Percentiles rank a stretch among this genome's conserved stretches.
Evolutionary conservation across 805 yeast genomes (phyloP).

Genomic region (Wickerhamiella cacticola): DNA sequence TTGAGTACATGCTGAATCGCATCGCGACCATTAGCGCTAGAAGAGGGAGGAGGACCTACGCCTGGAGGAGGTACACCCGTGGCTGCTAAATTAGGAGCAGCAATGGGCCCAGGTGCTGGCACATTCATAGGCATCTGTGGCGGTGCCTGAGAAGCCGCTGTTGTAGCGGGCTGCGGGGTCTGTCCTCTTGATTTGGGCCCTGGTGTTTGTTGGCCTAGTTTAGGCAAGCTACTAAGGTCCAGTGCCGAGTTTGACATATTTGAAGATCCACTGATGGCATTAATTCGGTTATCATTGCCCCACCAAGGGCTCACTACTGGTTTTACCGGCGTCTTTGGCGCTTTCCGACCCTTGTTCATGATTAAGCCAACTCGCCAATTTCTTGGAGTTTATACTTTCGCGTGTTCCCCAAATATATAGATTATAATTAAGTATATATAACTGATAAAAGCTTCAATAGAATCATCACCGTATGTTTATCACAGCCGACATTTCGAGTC

Average conservation of each 20-base stretch:
- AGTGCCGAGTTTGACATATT: neutral
- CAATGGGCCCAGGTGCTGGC: neutral
- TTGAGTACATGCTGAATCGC: neutral
- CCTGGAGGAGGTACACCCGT: neutral
- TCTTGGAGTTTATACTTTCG: too few relatives aligned
- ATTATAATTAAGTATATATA: too few relatives aligned
- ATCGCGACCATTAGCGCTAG: neutral
- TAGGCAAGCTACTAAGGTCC: constrained; percentile 5
- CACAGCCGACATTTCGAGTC: too few relatives aligned
- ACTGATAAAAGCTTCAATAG: too few relatives aligned
- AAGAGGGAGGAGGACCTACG: neutral
- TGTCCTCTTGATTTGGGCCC: neutral
- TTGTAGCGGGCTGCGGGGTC: constrained; percentile 2
- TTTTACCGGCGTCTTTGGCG: constrained; percentile 9
- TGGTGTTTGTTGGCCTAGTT: constrained; percentile 4
- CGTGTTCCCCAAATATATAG: too few relatives aligned
- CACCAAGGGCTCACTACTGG: constrained; percentile 8
- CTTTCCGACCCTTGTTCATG: constrained; percentile 5
- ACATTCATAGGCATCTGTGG: neutral
- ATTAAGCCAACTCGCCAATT: neutral
- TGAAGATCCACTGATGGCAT: neutral
- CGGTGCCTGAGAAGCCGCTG: neutral
- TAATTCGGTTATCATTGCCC: constrained; percentile 3
- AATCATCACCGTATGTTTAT: too few relatives aligned
- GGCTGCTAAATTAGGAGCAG: neutral